Evolutionary conservation across 306 rosid genomes (phyloP).

Genomic region (Begonia masoniana): DNA sequence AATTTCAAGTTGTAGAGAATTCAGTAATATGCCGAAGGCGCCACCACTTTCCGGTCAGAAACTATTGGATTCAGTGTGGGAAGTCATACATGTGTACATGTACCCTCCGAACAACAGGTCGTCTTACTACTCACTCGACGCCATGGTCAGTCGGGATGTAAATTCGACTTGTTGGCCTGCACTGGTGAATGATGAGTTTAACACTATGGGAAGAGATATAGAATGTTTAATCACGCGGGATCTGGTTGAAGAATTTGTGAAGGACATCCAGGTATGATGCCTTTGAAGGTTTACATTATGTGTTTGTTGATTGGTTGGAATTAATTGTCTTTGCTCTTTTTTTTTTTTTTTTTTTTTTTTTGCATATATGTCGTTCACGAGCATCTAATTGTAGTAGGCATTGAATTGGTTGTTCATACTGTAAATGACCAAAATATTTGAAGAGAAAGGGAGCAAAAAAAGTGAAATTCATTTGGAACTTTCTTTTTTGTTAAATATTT

Average conservation of each 20-base stretch:
- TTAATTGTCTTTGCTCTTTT: too few relatives aligned
- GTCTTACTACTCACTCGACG: constrained; percentile 37
- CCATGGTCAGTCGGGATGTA: constrained; percentile 52
- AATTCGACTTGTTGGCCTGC: constrained; percentile 44
- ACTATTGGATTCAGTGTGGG: constrained; percentile 58
- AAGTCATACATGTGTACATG: constrained; percentile 23
- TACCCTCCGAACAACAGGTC: constrained; percentile 33
- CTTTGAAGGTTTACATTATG: too few relatives aligned
- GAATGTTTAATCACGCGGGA: constrained; percentile 52
- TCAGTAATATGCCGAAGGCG: constrained; percentile 20
- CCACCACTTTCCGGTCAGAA: constrained; percentile 51
- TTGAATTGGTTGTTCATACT: too few relatives aligned
- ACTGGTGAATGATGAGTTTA: constrained; percentile 37
- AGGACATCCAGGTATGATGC: constrained; percentile 34
- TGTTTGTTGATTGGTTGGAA: too few relatives aligned
- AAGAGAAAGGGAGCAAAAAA: too few relatives aligned
- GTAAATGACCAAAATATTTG: too few relatives aligned
- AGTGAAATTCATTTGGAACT: too few relatives aligned
- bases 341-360: too few relatives aligned
- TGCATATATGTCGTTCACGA: too few relatives aligned
- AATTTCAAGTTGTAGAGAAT: constrained; percentile 22
- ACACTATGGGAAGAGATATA: constrained; percentile 43
- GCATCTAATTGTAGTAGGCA: too few relatives aligned
- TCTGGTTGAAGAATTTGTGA: constrained; percentile 54
- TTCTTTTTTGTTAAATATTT: too few relatives aligned